These are phyloP conservation scores for Solanum habrochaites DNA, from an alignment of 257 asterid genomes.

Conservation along the genomic window DNA sequence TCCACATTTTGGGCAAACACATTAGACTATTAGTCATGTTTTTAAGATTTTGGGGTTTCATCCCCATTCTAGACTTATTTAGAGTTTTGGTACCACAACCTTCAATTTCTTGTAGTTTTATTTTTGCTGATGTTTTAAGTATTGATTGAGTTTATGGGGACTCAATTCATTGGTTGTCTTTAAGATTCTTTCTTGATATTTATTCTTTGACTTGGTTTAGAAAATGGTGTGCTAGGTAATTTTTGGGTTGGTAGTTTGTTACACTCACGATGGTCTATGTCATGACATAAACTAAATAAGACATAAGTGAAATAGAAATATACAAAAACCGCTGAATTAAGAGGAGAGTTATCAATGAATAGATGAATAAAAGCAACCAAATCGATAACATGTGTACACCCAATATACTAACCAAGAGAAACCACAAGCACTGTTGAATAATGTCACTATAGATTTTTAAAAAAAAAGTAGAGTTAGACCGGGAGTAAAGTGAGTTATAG, in stretches of 20 bases:
- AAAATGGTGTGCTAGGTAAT: not conserved
- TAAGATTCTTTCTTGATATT: not conserved
- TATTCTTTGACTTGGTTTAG: not conserved
- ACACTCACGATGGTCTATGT: not conserved
- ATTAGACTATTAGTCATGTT: not conserved
- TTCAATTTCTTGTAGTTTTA: not conserved
- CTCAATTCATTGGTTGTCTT: not conserved
- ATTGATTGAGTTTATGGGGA: not conserved
- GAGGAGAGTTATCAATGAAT: not conserved
- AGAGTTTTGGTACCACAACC: not conserved
- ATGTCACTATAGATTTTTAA: too few relatives aligned
- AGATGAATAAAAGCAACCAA: too few relatives aligned
- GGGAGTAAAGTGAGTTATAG: not conserved
- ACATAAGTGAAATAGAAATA: too few relatives aligned
- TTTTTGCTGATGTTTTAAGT: too few relatives aligned
- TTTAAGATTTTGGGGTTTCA: not conserved
- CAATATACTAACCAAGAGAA: not conserved
- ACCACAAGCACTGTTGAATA: not conserved
- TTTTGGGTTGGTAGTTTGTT: not conserved
- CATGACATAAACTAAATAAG: not conserved
- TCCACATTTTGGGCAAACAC: not conserved
- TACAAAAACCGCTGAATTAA: not conserved
- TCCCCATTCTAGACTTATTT: not conserved
- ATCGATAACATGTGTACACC: not conserved
- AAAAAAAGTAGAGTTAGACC: not conserved